phyloP scores from a whole-genome alignment of 2,329 filamentous ascomycete genomes.

The Neofusicoccum parvum region DNA sequence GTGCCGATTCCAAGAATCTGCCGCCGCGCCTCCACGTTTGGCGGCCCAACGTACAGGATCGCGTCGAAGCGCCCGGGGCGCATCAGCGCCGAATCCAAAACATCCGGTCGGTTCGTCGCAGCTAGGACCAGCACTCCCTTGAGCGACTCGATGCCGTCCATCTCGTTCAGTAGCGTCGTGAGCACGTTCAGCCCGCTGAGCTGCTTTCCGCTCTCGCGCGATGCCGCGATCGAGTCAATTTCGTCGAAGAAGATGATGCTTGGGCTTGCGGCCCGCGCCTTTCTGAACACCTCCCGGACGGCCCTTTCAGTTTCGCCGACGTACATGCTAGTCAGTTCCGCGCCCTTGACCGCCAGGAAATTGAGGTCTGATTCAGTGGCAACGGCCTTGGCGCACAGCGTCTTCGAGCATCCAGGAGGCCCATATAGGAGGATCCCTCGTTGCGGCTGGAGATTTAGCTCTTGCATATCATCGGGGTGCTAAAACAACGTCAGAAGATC shows the following conservation, averaged over 20 bases:
- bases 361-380: conserved; percentile 90
- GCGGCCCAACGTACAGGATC: conserved; percentile 82
- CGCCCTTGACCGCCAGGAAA: conserved; percentile 92
- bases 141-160: conserved; percentile 89
- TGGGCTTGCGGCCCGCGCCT: conserved; percentile 81
- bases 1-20: conserved; percentile 68
- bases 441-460: conserved; percentile 60
- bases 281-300: conserved; percentile 81
- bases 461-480: conserved; percentile 53
- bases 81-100: conserved; percentile 82
- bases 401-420: conserved; percentile 93
- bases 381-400: conserved; percentile 84
- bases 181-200: conserved; percentile 74
- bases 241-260: conserved; percentile 98
- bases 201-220: conserved; percentile 55
- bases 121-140: conserved; percentile 84
- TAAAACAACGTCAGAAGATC: conserved; percentile 29
- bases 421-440: conserved; percentile 90
- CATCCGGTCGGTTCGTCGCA: conserved; percentile 87
- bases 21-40: conserved; percentile 69
- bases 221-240: conserved; percentile 79
- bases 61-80: conserved; percentile 84
- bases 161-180: conserved; percentile 87
- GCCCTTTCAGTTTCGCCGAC: conserved; percentile 91
- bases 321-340: conserved; percentile 94